Evolutionary conservation across 805 yeast species (phyloP).

Genomic region (Wickerhamomyces bisporus): DNA sequence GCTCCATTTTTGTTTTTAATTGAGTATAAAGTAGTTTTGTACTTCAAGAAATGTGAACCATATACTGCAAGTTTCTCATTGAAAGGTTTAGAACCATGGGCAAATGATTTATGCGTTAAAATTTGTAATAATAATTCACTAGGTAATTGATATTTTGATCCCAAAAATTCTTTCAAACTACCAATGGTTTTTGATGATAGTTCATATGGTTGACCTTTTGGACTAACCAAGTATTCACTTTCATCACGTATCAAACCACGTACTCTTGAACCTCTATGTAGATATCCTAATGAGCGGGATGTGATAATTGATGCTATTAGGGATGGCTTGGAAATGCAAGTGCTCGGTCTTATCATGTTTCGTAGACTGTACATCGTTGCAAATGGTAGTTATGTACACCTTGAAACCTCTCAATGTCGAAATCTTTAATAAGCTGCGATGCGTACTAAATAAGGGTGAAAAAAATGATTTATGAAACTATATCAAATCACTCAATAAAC

Average conservation of each 20-base stretch:
- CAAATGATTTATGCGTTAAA: slow-evolving; percentile 90
- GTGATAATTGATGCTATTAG: not conserved
- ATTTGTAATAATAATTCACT: slow-evolving; percentile 69
- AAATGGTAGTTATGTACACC: not conserved
- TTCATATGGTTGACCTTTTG: slow-evolving; percentile 52
- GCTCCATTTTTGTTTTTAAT: slow-evolving; percentile 17
- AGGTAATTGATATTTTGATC: slow-evolving; percentile 46
- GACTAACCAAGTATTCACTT: slow-evolving; percentile 44
- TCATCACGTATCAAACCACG: slow-evolving; percentile 72
- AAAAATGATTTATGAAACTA: too few species aligned
- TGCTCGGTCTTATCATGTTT: not conserved
- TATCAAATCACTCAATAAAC: too few species aligned
- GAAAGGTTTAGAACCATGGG: slow-evolving; percentile 84
- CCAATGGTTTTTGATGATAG: slow-evolving; percentile 41
- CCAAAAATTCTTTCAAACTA: slow-evolving; percentile 45
- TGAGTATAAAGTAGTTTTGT: slow-evolving; percentile 28
- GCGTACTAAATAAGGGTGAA: too few species aligned
- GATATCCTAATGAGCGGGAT: slow-evolving; percentile 30
- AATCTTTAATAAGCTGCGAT: too few species aligned
- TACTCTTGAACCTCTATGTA: slow-evolving; percentile 47
- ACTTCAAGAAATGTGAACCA: slow-evolving; percentile 60
- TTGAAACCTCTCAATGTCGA: not conserved
- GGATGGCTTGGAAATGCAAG: not conserved
- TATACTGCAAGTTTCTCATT: slow-evolving; percentile 77
- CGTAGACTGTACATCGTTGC: slow-evolving; percentile 1